A percentile compares a stretch with the other conserved stretches of the same genome.
phyloP scores from a whole-genome alignment of 805 yeast genomes.

The Schwanniomyces vanrijiae region DNA sequence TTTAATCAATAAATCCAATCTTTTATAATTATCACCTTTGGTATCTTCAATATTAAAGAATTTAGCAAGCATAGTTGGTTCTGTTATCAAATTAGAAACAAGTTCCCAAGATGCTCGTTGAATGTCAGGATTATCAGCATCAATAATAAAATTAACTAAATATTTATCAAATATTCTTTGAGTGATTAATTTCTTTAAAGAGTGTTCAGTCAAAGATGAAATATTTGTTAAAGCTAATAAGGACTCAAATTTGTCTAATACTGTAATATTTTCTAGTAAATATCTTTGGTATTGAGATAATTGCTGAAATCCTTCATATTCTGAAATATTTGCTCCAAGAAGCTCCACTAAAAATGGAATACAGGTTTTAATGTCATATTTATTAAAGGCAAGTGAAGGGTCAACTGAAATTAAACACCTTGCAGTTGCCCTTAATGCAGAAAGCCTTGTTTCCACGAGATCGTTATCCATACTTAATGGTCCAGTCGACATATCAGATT shows the following conservation, averaged over 20 bases:
- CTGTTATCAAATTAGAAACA: conserved; percentile 55
- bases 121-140: conserved; percentile 38
- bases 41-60: conserved; percentile 55
- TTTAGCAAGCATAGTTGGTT: conserved; percentile 45
- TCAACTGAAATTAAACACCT: conserved; percentile 44
- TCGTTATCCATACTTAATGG: conserved; percentile 15
- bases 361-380: conserved; percentile 39
- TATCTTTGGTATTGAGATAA: conserved; percentile 8
- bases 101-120: conserved; percentile 66
- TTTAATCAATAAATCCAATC: conserved; percentile 31
- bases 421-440: conserved; percentile 45
- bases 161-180: conserved; percentile 49
- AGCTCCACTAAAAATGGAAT: conserved; percentile 51
- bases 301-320: conserved; percentile 12
- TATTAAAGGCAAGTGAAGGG: conserved; percentile 41
- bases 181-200: conserved; percentile 35
- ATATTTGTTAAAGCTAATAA: conserved; percentile 69
- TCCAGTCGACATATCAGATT: conserved; percentile 13
- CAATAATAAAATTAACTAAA: conserved; percentile 42
- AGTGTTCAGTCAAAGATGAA: conserved; percentile 45
- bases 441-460: conserved; percentile 21
- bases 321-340: conserved; percentile 33
- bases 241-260: conserved; percentile 51
- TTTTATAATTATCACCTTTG: conserved; percentile 21
- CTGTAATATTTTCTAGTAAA: conserved; percentile 28